phyloP scores from a whole-genome alignment of 257 asterid species.

The Solanum etuberosum region DNA sequence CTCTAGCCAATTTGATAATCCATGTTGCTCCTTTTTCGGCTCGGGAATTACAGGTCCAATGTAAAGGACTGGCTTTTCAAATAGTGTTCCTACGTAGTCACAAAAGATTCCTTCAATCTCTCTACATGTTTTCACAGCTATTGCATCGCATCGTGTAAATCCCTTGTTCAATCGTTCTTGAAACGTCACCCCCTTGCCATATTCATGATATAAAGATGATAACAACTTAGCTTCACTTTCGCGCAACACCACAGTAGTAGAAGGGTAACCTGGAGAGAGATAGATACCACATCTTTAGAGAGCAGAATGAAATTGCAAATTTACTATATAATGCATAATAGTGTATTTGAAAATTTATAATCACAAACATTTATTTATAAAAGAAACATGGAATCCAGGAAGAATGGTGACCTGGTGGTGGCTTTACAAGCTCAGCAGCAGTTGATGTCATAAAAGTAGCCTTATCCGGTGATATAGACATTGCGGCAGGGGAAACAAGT shows the following conservation, averaged over 20 bases:
- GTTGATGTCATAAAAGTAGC: neutral
- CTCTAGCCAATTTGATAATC: neutral
- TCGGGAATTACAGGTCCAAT: constrained; percentile 11
- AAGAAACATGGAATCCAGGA: no score
- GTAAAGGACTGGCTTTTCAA: constrained; percentile 1
- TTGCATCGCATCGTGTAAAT: neutral
- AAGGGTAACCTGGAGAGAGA: constrained; percentile 4
- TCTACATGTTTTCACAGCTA: neutral
- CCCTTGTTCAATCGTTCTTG: no score
- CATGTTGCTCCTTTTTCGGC: neutral
- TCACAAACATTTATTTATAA: no score
- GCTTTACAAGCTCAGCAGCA: neutral
- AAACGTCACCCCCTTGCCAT: neutral
- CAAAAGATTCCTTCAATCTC: constrained; percentile 16
- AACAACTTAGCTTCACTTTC: constrained; percentile 8
- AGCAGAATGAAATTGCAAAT: neutral
- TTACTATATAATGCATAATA: no score
- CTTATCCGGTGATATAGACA: neutral
- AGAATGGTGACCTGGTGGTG: constrained; percentile 6
- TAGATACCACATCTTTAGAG: neutral
- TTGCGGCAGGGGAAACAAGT: neutral
- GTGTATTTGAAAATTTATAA: no score
- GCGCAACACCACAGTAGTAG: neutral
- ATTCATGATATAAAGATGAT: neutral
- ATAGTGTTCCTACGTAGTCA: neutral